These are phyloP conservation scores for Mucor velutinosus DNA, from an alignment of 371 early-diverging fungal genomes.

Conservation along the genomic window DNA sequence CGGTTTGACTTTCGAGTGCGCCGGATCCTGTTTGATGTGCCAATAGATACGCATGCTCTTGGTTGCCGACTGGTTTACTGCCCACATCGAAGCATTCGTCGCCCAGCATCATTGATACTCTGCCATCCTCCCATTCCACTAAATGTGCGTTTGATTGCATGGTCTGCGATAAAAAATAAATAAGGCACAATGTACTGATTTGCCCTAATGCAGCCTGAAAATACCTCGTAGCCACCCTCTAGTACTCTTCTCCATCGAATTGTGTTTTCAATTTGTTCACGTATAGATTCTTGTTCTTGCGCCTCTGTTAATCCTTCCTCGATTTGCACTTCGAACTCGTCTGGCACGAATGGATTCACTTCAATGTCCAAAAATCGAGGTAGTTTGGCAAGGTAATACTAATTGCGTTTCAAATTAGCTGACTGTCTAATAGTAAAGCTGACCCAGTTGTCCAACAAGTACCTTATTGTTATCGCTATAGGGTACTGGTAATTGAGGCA, in stretches of 20 bases:
- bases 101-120: conserved; percentile 74
- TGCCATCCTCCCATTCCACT: conserved; percentile 85
- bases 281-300: conserved; percentile 44
- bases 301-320: conserved; percentile 46
- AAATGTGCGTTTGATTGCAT: conserved; percentile 80
- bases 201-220: background rate
- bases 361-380: conserved; percentile 78
- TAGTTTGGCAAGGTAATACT: conserved; percentile 71
- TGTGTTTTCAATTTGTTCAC: conserved; percentile 71
- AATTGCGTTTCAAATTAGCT: too few species aligned
- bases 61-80: conserved; percentile 49
- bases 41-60: conserved; percentile 69
- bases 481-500: conserved; percentile 46
- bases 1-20: conserved; percentile 68
- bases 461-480: conserved; percentile 39
- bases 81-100: conserved; percentile 77
- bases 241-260: conserved; percentile 76
- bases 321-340: conserved; percentile 54
- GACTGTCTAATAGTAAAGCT: background rate
- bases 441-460: background rate
- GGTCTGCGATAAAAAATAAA: conserved; percentile 20
- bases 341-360: conserved; percentile 68
- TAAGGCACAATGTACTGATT: conserved; percentile 4
- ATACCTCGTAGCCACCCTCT: conserved; percentile 41
- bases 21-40: conserved; percentile 66